Base-by-base conservation (phyloP, 2,329 filamentous ascomycete species). In the Penicillium occitanis region DNA sequence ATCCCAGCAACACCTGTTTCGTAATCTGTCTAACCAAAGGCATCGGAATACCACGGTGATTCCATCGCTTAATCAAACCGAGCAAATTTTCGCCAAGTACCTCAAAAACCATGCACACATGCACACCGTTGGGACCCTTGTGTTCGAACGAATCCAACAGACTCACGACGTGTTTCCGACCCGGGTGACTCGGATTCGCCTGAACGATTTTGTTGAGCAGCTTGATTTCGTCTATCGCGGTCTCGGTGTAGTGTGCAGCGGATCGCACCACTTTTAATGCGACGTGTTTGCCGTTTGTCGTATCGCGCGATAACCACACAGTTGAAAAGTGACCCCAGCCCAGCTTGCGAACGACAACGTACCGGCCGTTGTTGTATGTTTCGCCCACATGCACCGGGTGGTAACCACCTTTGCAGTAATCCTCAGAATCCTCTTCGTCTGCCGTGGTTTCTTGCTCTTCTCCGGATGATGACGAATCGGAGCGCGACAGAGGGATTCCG, bases 241-340 rank as follows among this genome's bases (percentile, higher is more conserved):
- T 99, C 82, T 99, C 95, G 71, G 95, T 98, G 81, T 99, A 99
- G 83, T 99, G 95, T 68, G 94, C 93, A 66, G 95, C 95, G 42
- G 94, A 98, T 73, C 95, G 92, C 69, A 99, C 95, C 68, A 99
- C 94, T 82, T 99, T 99, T 73, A 99, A 86, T 65, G 95, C 95
- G 74, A 99, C 95, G 79, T 99, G 95, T 82, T 96, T 97, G 76
- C 90, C 89, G 67, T 89, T 93, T 67, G 85, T 87, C 74, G 96
- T 97, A 82, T 98, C 94, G 78, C 91, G 82, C 82, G 87, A 89
- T 69, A 90, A 80, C 88, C 88, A 98, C 72, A 98, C 94, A 40
- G 94, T 99, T n/a, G 94, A 97, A 82, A 98, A 99, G 77, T 98
- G 94, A 69, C 95, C 95, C 94, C 94, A 98, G 72, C 94, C 94